Percentiles rank a stretch among this genome's conserved stretches.
Evolutionary conservation across 805 yeast species (phyloP).

Genomic region (Cyberlindnera samutprakarnensis): DNA sequence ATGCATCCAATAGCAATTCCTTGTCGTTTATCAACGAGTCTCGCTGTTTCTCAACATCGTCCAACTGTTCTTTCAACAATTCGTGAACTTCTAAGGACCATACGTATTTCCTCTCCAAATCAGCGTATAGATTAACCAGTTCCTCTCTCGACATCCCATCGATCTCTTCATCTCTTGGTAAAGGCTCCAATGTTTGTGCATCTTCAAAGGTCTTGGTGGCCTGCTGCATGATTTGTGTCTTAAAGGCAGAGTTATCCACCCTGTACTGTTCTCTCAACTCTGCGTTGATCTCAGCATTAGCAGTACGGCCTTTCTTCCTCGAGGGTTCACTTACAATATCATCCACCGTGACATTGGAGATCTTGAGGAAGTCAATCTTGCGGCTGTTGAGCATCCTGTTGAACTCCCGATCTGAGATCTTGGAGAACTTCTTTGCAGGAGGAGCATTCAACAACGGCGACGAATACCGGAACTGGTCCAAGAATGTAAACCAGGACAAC

Average conservation of each 20-base stretch:
- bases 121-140: constrained; percentile 19
- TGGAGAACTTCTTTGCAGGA: constrained; percentile 3
- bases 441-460: neutral
- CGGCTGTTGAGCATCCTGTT: constrained; percentile 4
- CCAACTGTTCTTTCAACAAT: constrained; percentile 27
- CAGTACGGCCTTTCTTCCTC: constrained; percentile 21
- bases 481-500: constrained; percentile 12
- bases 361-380: constrained; percentile 18
- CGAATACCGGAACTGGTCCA: constrained; percentile 10
- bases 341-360: constrained; percentile 17
- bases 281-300: constrained; percentile 20
- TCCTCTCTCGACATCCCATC: constrained; percentile 9
- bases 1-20: constrained; percentile 37
- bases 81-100: constrained; percentile 34
- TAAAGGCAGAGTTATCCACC: constrained; percentile 6
- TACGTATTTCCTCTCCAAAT: constrained; percentile 26
- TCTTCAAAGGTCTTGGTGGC: constrained; percentile 7
- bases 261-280: constrained; percentile 14
- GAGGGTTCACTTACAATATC: constrained; percentile 21
- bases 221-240: constrained; percentile 2
- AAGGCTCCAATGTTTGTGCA: constrained; percentile 9
- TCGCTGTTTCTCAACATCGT: constrained; percentile 26
- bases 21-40: constrained; percentile 30
- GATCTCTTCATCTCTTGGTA: constrained; percentile 14
- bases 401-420: constrained; percentile 9